A percentile compares a stretch with the other conserved stretches of the same genome.
phyloP scores from a whole-genome alignment of 2,329 filamentous ascomycete genomes.

The Talaromyces sp. region DNA sequence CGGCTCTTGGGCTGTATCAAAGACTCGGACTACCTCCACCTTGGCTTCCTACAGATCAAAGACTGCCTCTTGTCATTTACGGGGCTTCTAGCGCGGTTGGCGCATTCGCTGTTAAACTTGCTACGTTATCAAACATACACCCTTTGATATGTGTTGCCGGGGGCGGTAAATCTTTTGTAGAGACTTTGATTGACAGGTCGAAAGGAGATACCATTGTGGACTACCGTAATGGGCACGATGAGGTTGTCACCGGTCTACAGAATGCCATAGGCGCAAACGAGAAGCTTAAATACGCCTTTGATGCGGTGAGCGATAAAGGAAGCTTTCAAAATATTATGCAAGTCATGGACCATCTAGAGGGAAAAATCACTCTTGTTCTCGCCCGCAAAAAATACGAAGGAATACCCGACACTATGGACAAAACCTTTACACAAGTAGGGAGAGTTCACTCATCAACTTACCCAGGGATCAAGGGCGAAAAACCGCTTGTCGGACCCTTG shows the following conservation, averaged over 20 bases:
- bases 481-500: background rate
- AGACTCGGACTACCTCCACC: conserved; percentile 8
- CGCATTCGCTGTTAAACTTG: conserved; percentile 11
- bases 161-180: background rate
- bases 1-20: conserved; percentile 9
- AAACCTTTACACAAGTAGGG: background rate
- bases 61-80: conserved; percentile 7
- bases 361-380: background rate
- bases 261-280: background rate
- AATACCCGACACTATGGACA: background rate
- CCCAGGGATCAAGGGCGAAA: background rate
- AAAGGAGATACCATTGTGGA: background rate
- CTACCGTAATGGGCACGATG: background rate
- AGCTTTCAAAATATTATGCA: background rate
- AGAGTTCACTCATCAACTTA: background rate
- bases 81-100: conserved; percentile 10
- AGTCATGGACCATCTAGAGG: background rate
- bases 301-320: background rate
- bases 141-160: background rate
- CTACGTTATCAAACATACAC: background rate
- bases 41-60: conserved; percentile 5
- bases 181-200: background rate
- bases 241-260: background rate
- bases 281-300: background rate
- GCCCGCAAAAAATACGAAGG: background rate